Conservation (phyloP, 139 green algal species). For the Tetraselmis striata region DNA sequence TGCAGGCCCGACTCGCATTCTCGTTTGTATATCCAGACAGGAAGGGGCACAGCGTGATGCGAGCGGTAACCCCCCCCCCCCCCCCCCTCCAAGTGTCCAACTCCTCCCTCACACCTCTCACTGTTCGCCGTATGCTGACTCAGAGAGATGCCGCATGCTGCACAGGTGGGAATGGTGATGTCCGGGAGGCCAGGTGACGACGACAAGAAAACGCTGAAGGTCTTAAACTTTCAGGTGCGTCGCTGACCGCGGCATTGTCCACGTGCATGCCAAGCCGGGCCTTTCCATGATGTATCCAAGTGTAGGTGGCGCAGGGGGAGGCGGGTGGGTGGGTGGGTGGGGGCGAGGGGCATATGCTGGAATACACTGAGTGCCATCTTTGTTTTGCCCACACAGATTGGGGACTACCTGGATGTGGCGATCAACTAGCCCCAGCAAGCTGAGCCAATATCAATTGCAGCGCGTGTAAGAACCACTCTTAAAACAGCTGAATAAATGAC, state of each 20-base stretch:
- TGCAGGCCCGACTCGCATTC: conserved; percentile 64
- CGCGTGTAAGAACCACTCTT: too few relatives aligned
- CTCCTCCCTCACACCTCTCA: not conserved
- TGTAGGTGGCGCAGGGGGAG: not conserved
- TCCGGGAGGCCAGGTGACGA: conserved; percentile 43
- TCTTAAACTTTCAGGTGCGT: conserved; percentile 72
- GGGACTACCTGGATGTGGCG: conserved; percentile 75
- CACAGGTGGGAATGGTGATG: conserved; percentile 60
- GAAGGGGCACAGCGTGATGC: conserved; percentile 79
- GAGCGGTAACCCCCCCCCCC: conserved; percentile 40
- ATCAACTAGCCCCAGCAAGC: too few relatives aligned
- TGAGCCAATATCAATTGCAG: too few relatives aligned
- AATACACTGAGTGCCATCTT: not conserved
- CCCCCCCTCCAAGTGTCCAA: not conserved
- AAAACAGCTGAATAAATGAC: too few relatives aligned
- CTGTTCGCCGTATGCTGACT: not conserved
- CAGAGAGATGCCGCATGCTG: not conserved
- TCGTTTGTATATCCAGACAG: conserved; percentile 86
- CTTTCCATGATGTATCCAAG: not conserved
- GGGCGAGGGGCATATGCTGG: not conserved
- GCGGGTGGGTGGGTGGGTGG: not conserved
- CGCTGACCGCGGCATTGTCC: not conserved
- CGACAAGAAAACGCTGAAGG: conserved; percentile 70
- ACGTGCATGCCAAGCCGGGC: not conserved
- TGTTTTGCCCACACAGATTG: conserved; percentile 34